Conservation (phyloP, 768 basidiomycete species). For the Mrakia blollopis region DNA sequence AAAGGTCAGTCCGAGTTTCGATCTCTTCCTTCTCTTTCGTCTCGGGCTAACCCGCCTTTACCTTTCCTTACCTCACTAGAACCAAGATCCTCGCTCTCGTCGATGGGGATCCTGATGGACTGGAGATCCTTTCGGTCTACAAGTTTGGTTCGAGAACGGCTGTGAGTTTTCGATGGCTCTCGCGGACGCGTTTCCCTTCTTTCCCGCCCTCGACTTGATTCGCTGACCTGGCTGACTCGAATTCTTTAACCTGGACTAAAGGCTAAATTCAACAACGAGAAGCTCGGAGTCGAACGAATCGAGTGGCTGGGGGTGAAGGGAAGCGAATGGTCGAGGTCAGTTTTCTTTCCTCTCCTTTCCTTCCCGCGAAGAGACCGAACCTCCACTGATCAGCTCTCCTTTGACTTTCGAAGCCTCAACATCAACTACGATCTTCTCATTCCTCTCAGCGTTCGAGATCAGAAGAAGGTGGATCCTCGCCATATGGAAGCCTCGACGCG, state of each 20-base stretch:
- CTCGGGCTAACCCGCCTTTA: background rate
- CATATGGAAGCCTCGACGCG: too few relatives aligned
- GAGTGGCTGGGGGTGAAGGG: constrained; percentile 74
- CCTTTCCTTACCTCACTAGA: constrained; percentile 46
- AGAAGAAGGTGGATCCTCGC: constrained; percentile 20
- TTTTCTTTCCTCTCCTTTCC: background rate
- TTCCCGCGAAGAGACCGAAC: background rate
- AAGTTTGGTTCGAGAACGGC: constrained; percentile 66
- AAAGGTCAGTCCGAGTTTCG: constrained; percentile 50
- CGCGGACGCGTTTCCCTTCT: background rate
- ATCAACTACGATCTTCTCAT: constrained; percentile 25
- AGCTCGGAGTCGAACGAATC: constrained; percentile 62
- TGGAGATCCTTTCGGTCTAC: constrained; percentile 87
- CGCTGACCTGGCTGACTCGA: background rate
- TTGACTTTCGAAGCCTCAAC: background rate
- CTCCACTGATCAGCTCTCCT: background rate
- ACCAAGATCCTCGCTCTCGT: constrained; percentile 73
- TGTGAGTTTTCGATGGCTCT: constrained; percentile 53
- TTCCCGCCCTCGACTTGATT: background rate
- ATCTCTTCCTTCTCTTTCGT: background rate
- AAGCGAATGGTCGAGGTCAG: constrained; percentile 63
- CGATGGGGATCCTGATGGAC: constrained; percentile 85
- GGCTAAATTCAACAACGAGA: constrained; percentile 39
- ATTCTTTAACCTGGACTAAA: too few relatives aligned
- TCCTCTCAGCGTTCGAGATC: constrained; percentile 18